Base-by-base conservation (phyloP, 306 rosid genomes). In the Dryas octopetala region DNA sequence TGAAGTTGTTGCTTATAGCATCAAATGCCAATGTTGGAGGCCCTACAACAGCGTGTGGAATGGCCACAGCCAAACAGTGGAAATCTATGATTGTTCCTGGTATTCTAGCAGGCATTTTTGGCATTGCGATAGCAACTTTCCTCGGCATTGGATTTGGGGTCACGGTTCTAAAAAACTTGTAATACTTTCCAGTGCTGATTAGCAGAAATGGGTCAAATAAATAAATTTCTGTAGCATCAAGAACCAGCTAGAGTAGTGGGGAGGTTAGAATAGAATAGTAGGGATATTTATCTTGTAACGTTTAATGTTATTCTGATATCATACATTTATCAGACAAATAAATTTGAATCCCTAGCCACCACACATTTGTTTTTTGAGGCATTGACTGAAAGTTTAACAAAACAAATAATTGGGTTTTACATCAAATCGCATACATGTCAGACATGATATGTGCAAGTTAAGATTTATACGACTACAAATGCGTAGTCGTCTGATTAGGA, bases 41-140 rank as follows among this genome's bases (percentile, higher is more conserved):
- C 50, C 90, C 90, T 45, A 80, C 88, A 11, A 80, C 87, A 1
- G 91, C 87, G 14, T 84, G 89, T 70, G 92, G 89, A 48, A 87
- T 89, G 92, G 94, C 92, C 64, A 83, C 88, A 6, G 85, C 91
- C 57, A 89, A 84, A 84, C 88, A 88, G 68, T 91, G 97, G 92
- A 58, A 62, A 48, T 91, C 97, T 10, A 82, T 91, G 81, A 62
- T 91, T 62, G 86, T 91, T 63, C 89, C 94, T 51, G 89, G 89
- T 55, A 87, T 91, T 87, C 97, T 89, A 75, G 94, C 88, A 70
- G 97, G 97, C 77, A 87, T 89, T 67, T 86, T 91, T 53, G 94
- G 94, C 38, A 84, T 86, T 51, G 79, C 87, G 61, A 84, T 91
- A 4, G 97, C 92, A 28, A 87, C 94, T 81, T 91, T 89, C 81